Evolutionary conservation across 1,284 basidiomycete species (phyloP), one percentile per base, ranked within the genome.

Genomic region (Prillingera fragicola): DNA sequence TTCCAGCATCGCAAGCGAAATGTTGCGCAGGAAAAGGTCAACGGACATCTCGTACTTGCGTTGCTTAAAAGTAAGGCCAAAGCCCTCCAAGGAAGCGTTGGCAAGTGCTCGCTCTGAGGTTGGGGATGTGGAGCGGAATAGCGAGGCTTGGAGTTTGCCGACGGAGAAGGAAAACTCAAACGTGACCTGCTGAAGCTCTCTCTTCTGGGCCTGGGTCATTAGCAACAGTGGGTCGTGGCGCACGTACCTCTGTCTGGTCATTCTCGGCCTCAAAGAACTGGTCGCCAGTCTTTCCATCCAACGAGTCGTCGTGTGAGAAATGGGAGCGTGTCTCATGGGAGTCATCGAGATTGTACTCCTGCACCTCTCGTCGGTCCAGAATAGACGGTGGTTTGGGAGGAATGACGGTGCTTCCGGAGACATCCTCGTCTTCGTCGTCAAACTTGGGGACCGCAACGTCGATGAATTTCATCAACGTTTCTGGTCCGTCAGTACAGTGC

Each of bases 81-180:
- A 99, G 23, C 81, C 80, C 55, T 89, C 80, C 24, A 98, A 78
- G 4, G 80, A 76, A 8, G 94, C 80, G 60, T 87, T 80, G 8
- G 90, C 94, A 12, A 99, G 73, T 14, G 62, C 53, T 14, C 54
- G 50, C 45, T 72, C 70, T 2, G 59, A 47, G 4, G 60, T 67
- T 0, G 63, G 40, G 4, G 63, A 60, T 0, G 56, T 64, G 1
- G 70, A 71, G 53, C 87, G 87, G 61, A 79, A 90, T 41, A 98
- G 75, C 4, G 84, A 82, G 0, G 85, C 89, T 42, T 85, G 79
- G n/a, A 99, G 75, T 42, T 80, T 80, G 45, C 91, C 88, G 28
- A 98, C 96, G 27, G 82, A 76, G 71, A 99, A 97, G 38, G 84
- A 77, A 53, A 98, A 76, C 70, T 96, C 87, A 56, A 98, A 89